Percentiles rank a stretch among this genome's conserved stretches.
These are phyloP conservation scores for Hypericum androsaemum DNA, from an alignment of 345 rosid genomes.

Conservation along the genomic window DNA sequence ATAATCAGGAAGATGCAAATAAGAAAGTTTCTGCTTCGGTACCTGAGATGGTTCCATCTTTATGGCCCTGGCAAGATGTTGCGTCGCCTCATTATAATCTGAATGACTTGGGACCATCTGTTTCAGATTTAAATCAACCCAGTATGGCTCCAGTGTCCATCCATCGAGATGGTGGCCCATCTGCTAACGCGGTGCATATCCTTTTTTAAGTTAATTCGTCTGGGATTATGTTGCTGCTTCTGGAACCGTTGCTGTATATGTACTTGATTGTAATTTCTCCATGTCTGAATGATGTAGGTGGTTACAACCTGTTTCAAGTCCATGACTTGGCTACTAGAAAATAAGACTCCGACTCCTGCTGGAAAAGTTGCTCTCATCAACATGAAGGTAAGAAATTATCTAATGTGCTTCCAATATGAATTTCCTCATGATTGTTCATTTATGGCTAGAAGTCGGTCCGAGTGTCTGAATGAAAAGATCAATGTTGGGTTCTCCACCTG, in stretches of 20 bases:
- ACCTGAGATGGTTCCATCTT: constrained; percentile 31
- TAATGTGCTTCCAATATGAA: too few relatives aligned
- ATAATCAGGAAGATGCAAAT: constrained; percentile 29
- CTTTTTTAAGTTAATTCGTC: neutral
- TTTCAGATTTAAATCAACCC: constrained; percentile 49
- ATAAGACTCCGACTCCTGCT: constrained; percentile 28
- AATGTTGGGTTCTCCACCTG: too few relatives aligned
- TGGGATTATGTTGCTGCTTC: too few relatives aligned
- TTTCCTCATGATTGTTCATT: too few relatives aligned
- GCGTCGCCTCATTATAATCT: constrained; percentile 34
- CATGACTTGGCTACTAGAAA: constrained; percentile 61
- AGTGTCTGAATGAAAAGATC: too few relatives aligned
- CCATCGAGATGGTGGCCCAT: constrained; percentile 28
- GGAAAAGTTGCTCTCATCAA: constrained; percentile 49
- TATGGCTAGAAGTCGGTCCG: too few relatives aligned
- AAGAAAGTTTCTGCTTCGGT: constrained; percentile 25
- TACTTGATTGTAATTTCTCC: neutral
- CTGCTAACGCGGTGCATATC: constrained; percentile 33
- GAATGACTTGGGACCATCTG: constrained; percentile 37
- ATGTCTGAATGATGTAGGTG: constrained; percentile 30
- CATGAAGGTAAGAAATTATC: constrained; percentile 45
- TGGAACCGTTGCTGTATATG: too few relatives aligned
- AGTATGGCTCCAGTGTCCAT: constrained; percentile 39
- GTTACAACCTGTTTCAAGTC: constrained; percentile 59
- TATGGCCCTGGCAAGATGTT: constrained; percentile 59